Conservation (phyloP, 805 yeast species). For the Monosporozyma yasuniensis region DNA sequence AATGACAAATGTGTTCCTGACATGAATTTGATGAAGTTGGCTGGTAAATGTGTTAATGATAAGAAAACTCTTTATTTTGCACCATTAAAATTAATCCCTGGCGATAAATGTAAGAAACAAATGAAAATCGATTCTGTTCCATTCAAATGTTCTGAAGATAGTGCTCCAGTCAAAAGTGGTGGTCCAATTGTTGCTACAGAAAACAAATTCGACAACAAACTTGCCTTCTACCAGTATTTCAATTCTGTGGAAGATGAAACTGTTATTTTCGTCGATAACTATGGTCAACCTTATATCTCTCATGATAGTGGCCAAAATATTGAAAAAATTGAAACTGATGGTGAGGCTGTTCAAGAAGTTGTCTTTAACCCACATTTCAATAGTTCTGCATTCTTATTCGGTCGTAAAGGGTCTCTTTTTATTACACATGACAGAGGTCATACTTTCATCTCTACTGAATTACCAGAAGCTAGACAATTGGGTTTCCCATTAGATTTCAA, state of each 20-base stretch:
- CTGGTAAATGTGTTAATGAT: constrained; percentile 15
- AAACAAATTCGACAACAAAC: constrained; percentile 42
- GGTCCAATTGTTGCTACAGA: constrained; percentile 32
- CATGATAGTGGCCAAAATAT: constrained; percentile 58
- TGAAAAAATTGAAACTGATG: constrained; percentile 30
- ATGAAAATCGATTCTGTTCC: constrained; percentile 22
- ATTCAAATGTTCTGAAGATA: constrained; percentile 19
- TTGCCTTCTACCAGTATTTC: constrained; percentile 45
- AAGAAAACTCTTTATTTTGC: constrained; percentile 8
- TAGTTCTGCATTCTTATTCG: constrained; percentile 32
- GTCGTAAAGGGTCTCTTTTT: constrained; percentile 42
- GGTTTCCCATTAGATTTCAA: constrained; percentile 51
- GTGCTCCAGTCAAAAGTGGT: constrained; percentile 11
- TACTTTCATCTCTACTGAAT: constrained; percentile 37
- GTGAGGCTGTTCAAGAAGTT: constrained; percentile 43
- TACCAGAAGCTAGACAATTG: constrained; percentile 43
- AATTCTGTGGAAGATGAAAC: constrained; percentile 49
- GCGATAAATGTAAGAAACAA: constrained; percentile 19
- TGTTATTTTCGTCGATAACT: constrained; percentile 48
- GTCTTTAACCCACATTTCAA: constrained; percentile 45
- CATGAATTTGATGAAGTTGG: constrained; percentile 10
- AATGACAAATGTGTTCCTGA: constrained; percentile 43
- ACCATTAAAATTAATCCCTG: constrained; percentile 13
- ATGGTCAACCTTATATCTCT: constrained; percentile 50
- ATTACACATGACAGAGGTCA: constrained; percentile 62